These are phyloP conservation scores for Ustilago loliicola DNA, from an alignment of 1,284 basidiomycete species.

Conservation along the genomic window DNA sequence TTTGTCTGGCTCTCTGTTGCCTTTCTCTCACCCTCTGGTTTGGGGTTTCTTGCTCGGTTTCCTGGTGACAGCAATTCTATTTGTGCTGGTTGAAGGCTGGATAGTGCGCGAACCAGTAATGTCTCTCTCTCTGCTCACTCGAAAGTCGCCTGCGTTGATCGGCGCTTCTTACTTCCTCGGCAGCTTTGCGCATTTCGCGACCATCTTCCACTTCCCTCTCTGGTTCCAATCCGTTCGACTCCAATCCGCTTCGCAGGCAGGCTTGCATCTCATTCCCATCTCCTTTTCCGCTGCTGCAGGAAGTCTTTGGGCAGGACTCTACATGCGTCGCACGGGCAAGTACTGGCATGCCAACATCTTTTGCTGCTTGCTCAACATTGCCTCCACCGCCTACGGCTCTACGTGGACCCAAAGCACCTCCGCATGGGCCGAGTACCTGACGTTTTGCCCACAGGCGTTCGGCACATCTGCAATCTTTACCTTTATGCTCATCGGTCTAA, in stretches of 20 bases:
- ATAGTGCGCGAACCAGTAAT: slow-evolving; percentile 71
- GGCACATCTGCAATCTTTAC: slow-evolving; percentile 80
- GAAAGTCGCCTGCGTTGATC: slow-evolving; percentile 33
- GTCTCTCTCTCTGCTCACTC: slow-evolving; percentile 35
- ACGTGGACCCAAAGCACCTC: slow-evolving; percentile 74
- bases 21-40: slow-evolving; percentile 57
- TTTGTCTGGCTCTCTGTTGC: slow-evolving; percentile 60
- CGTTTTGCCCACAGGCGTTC: slow-evolving; percentile 75
- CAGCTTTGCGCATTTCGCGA: slow-evolving; percentile 37
- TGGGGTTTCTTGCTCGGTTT: slow-evolving; percentile 55
- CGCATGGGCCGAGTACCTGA: slow-evolving; percentile 77
- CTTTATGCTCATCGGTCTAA: slow-evolving; percentile 78
- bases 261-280: slow-evolving; percentile 83
- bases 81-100: slow-evolving; percentile 73
- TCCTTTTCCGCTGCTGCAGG: slow-evolving; percentile 80
- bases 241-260: slow-evolving; percentile 78
- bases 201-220: slow-evolving; percentile 80
- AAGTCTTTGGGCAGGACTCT: slow-evolving; percentile 82
- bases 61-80: slow-evolving; percentile 74
- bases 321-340: slow-evolving; percentile 83
- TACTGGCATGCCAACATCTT: slow-evolving; percentile 81
- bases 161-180: slow-evolving; percentile 45
- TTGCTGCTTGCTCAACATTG: slow-evolving; percentile 71
- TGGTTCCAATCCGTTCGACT: slow-evolving; percentile 88
- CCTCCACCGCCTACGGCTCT: slow-evolving; percentile 22